Base-by-base conservation (phyloP, 2,329 filamentous ascomycete genomes). In the Coccinonectria pachysandricola region DNA sequence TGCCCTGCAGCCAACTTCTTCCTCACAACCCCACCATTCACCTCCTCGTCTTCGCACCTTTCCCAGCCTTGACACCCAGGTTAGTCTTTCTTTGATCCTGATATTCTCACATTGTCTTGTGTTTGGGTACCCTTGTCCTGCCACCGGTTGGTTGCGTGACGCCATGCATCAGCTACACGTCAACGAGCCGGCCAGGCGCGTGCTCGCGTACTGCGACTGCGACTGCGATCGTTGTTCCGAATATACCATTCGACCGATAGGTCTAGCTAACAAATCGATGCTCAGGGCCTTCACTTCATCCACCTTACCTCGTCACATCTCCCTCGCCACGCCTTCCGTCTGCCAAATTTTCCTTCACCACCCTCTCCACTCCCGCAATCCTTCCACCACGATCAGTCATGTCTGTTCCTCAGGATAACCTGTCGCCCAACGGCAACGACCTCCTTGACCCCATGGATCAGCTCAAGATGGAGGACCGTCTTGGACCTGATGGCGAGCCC, bases 401-500 rank as follows among this genome's bases (percentile, higher is more conserved):
- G 78, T 76, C 77, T 49, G 52, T 64, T 32, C 52, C 65, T 42
- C 76, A 81, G 51, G 71, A 79, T 37, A 48, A 53, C 34, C 57
- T 68, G 29, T 50, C 69, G 38, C 46, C 67, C 48, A 75, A 71
- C 45, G 75, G 75, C 44, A 70, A 70, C 48, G 71, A 75, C 31
- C 55, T 80, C 37, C 49, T 59, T 36, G 74, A 81, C 28, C 55
- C 61, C 34, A 60, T 81, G 54, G 73, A 79, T 42, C 74, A 75
- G 44, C 60, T 83, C 36, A 75, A 76, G 53, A 54, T 83, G 41
- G 67, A 69, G 27, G 78, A 81, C 31, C 67, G 71, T 37, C 62
- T 79, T 28, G 77, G 75, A 24, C 73, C 75, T 25, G 81, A 91
- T 43, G 81, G 82, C 42, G 84, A 88, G 46, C 71, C 74, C 36